phyloP scores from a whole-genome alignment of 176 grass and related monocot genomes.

The Eleusine indica region DNA sequence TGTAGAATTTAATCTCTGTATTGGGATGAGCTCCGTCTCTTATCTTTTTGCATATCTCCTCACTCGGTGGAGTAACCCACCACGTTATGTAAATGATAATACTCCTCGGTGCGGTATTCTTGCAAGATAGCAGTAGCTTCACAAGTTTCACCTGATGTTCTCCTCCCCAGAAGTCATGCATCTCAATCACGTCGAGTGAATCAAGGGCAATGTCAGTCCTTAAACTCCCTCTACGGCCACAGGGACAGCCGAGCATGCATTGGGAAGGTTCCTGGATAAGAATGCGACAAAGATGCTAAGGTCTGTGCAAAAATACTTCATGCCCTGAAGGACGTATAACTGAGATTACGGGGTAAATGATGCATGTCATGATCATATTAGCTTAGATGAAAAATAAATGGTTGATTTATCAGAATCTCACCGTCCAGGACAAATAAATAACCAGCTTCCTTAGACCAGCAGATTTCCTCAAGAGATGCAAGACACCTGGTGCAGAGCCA shows the following conservation, averaged over 20 bases:
- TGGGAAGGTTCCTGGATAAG: neutral
- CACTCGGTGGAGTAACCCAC: neutral
- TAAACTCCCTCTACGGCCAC: neutral
- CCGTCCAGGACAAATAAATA: neutral
- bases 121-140: neutral
- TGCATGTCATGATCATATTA: too few species aligned
- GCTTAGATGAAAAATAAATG: neutral
- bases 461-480: conserved; percentile 14
- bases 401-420: neutral
- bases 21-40: neutral
- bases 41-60: neutral
- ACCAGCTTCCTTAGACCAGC: neutral
- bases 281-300: too few species aligned
- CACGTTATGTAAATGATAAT: neutral
- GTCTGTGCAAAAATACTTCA: neutral
- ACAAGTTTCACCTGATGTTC: neutral
- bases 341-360: too few species aligned
- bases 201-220: neutral
- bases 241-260: neutral
- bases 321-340: neutral
- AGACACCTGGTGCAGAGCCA: neutral
- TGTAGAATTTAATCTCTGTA: neutral
- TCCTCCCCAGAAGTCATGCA: neutral
- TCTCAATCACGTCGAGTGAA: neutral
- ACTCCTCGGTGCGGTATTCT: neutral